Evolutionary conservation across 148 eudicot genomes (phyloP).

Genomic region (Mesembryanthemum crystallinum): DNA sequence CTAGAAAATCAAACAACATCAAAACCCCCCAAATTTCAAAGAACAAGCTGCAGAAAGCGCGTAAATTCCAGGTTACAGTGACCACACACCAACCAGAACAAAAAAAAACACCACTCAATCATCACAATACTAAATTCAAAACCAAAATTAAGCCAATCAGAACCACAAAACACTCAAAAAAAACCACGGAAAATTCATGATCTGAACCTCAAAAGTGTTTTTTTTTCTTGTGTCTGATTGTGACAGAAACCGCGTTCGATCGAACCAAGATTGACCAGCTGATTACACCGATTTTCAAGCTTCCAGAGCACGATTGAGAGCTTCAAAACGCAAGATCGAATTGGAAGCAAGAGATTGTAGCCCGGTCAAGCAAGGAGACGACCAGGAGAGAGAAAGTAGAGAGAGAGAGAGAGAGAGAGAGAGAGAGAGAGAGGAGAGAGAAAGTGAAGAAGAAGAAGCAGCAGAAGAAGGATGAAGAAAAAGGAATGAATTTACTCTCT

Average conservation of each 20-base stretch:
- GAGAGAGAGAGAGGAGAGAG: conserved; percentile 12
- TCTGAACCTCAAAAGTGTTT: conserved; percentile 20
- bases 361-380: conserved; percentile 24
- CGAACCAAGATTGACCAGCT: conserved; percentile 19
- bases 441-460: not conserved
- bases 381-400: conserved; percentile 7
- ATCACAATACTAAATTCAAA: not conserved
- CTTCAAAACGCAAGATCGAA: not conserved
- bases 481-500: not conserved
- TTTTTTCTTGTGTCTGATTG: not conserved
- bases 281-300: not conserved
- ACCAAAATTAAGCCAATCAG: not conserved
- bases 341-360: not conserved
- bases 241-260: conserved; percentile 26
- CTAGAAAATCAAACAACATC: conserved; percentile 1
- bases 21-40: not conserved
- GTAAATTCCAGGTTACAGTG: conserved; percentile 26
- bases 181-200: conserved; percentile 12
- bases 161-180: not conserved
- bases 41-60: conserved; percentile 2
- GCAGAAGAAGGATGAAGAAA: not conserved
- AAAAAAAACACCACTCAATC: not conserved
- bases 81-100: not conserved
- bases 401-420: not conserved
- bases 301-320: not conserved